Evolutionary conservation across 768 basidiomycete genomes (phyloP).

Genomic region (Sarcodon sp.): DNA sequence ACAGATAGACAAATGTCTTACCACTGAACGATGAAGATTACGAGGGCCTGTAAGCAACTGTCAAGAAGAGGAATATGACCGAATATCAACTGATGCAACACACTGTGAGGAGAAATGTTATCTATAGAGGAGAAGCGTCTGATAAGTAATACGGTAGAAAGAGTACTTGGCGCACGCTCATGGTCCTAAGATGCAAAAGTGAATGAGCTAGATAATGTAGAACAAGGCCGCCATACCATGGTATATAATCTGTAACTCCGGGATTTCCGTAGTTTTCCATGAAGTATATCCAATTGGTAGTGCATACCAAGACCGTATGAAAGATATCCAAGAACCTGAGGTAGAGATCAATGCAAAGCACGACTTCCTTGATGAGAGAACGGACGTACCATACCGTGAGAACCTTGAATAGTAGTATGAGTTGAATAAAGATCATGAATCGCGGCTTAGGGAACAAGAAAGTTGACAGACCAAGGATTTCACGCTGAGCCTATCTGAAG

Average conservation of each 20-base stretch:
- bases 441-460: not conserved
- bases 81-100: not conserved
- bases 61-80: not conserved
- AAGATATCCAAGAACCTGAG: constrained; percentile 12
- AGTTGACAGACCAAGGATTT: constrained; percentile 10
- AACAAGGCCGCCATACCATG: constrained; percentile 7
- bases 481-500: constrained; percentile 6
- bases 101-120: not conserved
- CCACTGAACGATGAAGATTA: constrained; percentile 16
- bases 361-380: not conserved
- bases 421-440: not conserved
- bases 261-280: constrained; percentile 9
- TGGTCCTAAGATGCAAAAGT: not conserved
- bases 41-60: constrained; percentile 11
- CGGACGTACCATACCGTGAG: constrained; percentile 7
- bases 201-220: not conserved
- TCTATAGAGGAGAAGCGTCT: not conserved
- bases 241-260: constrained; percentile 9
- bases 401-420: constrained; percentile 7
- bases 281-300: constrained; percentile 12
- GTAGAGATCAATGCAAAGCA: not conserved
- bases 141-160: not conserved
- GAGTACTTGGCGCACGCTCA: constrained; percentile 1
- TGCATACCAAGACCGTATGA: constrained; percentile 11
- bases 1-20: constrained; percentile 4